Conservation (phyloP, 2,329 filamentous ascomycete species). For the Trichoderma oligosporum region DNA sequence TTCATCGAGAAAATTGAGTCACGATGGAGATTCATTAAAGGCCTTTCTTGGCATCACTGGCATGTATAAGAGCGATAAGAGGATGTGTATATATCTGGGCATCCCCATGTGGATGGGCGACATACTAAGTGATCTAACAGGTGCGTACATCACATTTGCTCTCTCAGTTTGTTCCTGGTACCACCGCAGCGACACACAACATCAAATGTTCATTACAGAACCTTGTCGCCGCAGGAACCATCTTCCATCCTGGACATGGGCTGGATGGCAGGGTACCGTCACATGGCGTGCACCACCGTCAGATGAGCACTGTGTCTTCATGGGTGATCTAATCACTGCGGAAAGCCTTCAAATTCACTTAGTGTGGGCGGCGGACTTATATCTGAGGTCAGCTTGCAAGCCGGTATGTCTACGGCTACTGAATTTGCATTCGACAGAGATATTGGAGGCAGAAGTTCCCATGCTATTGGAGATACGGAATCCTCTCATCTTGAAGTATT, state of each 20-base stretch:
- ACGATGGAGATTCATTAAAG: constrained; percentile 6
- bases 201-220: constrained; percentile 8
- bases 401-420: neutral
- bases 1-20: constrained; percentile 3
- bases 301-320: constrained; percentile 14
- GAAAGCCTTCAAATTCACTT: constrained; percentile 6
- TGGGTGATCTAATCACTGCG: neutral
- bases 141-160: constrained; percentile 13
- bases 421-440: constrained; percentile 1
- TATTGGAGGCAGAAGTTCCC: neutral
- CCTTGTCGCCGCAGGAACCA: constrained; percentile 11
- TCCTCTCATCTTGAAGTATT: neutral
- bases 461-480: constrained; percentile 10
- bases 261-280: constrained; percentile 16
- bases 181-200: constrained; percentile 6
- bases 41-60: constrained; percentile 17
- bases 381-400: constrained; percentile 8
- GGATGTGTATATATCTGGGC: constrained; percentile 12
- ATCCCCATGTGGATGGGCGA: constrained; percentile 16
- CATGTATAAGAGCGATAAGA: constrained; percentile 13
- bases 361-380: constrained; percentile 8
- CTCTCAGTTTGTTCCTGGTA: constrained; percentile 18
- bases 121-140: constrained; percentile 4
- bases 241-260: constrained; percentile 18
- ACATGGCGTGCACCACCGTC: constrained; percentile 18